A percentile compares a stretch with the other conserved stretches of the same genome.
phyloP scores from a whole-genome alignment of 441 rosid genomes.

The Viola pubescens region DNA sequence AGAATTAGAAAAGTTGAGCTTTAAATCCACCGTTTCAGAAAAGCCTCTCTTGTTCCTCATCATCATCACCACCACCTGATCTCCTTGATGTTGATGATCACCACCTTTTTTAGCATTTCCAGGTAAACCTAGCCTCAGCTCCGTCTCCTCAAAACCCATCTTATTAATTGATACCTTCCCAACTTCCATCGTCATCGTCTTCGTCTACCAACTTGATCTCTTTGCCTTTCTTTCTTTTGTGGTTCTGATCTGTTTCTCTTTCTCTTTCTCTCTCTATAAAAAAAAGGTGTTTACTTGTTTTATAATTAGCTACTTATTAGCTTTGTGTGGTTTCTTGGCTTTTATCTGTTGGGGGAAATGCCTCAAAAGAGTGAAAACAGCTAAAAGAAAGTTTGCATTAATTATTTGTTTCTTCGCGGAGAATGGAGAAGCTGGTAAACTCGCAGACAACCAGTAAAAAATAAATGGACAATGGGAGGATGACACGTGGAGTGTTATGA shows the following conservation, averaged over 20 bases:
- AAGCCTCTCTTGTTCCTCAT: conserved; percentile 57
- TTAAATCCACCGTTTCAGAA: conserved; percentile 65
- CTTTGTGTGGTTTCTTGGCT: too few relatives aligned
- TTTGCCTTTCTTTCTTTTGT: background rate
- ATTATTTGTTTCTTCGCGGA: too few relatives aligned
- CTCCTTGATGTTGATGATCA: conserved; percentile 16
- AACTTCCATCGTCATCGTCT: conserved; percentile 18
- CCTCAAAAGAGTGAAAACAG: too few relatives aligned
- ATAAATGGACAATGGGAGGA: background rate
- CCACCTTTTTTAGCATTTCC: conserved; percentile 46
- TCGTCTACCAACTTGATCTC: background rate
- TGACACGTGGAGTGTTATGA: conserved; percentile 25
- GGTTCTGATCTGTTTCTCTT: too few relatives aligned
- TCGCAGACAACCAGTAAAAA: too few relatives aligned
- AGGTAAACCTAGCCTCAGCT: conserved; percentile 79
- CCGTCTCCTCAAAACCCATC: conserved; percentile 51
- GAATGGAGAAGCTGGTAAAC: too few relatives aligned
- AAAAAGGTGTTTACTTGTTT: too few relatives aligned
- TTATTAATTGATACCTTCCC: conserved; percentile 7
- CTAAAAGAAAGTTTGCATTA: too few relatives aligned
- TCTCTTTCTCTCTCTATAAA: too few relatives aligned
- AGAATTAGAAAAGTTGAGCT: conserved; percentile 38
- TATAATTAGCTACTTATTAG: too few relatives aligned
- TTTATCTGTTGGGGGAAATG: too few relatives aligned
- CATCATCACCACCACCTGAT: background rate